Base-by-base conservation (phyloP, 495 filamentous ascomycete species). In the Chlorociboria aeruginascens region DNA sequence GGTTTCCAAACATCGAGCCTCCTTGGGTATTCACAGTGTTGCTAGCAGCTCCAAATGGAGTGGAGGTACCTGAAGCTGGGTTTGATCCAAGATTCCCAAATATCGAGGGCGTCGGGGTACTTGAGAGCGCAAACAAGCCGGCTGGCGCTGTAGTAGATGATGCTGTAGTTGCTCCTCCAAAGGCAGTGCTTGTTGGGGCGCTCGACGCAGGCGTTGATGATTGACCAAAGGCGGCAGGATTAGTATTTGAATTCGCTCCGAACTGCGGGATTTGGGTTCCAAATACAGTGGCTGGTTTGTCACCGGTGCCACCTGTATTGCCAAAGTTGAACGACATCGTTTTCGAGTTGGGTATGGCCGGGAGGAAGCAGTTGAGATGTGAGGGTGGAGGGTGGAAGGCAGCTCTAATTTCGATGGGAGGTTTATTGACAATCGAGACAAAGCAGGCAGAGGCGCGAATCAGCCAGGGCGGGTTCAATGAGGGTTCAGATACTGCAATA, bases 181-280 rank as follows among this genome's bases (percentile, higher is more conserved):
- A 67, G 0, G 66, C 46, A 39, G 52, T 53, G 43, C 52, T 41
- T n/a, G 62, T 10, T 37, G 63, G 51, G 33, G 38, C 14, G n/a
- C 9, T 30, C 3, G 54, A 49, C 12, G 55, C 33, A 28, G 55
- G 44, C 39, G 52, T 13, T 11, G 51, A 35, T 35, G 45, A 11
- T 39, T 50, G 47, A 25, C 54, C 46, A 49, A 53, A 57, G n/a
- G 43, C 13, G 14, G 45, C 47, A 7, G 57, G 49, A 7, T 59
- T 52, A 12, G 56, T 50, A 20, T 35, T 51, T 16, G 55, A 45
- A 2, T 47, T 6, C 13, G 34, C 36, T 10, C 50, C 49, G 49
- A 41, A 47, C 20, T 25, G 20, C 20, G 20, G 4, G 4, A 25
- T 2, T 25, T 3, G 42, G 11, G 29, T 44, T 13, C 14, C 28